phyloP scores from a whole-genome alignment of 2,329 filamentous ascomycete species.

The Paraphaeosphaeria sporulosa region DNA sequence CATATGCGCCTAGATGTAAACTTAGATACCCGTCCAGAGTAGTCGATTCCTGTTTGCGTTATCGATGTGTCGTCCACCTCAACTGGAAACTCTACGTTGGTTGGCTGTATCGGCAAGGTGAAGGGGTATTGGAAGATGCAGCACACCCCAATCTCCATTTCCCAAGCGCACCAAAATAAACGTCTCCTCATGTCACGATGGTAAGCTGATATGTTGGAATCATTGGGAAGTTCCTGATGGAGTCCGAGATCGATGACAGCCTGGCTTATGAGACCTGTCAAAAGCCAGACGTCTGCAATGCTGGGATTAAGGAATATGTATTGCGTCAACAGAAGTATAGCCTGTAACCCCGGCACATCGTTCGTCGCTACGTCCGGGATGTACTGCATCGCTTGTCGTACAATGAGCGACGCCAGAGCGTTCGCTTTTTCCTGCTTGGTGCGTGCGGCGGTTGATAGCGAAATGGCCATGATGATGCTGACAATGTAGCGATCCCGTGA shows the following conservation, averaged over 20 bases:
- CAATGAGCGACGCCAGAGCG: conserved; percentile 40
- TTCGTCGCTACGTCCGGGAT: conserved; percentile 47
- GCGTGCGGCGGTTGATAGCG: conserved; percentile 43
- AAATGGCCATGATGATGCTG: conserved; percentile 49
- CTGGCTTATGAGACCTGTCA: conserved; percentile 47
- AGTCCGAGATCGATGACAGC: conserved; percentile 47
- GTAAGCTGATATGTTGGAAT: conserved; percentile 34
- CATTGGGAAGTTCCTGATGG: conserved; percentile 46
- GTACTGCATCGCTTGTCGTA: conserved; percentile 47
- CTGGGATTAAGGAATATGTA: conserved; percentile 48
- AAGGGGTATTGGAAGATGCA: conserved; percentile 43
- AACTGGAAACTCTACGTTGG: conserved; percentile 41
- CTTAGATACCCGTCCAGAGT: conserved; percentile 40
- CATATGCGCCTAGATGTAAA: conserved; percentile 46
- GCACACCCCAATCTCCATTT: conserved; percentile 48
- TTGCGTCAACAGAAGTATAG: conserved; percentile 44
- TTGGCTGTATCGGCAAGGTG: conserved; percentile 38
- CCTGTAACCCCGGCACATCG: conserved; percentile 44
- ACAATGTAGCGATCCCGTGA: conserved; percentile 45
- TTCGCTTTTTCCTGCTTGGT: conserved; percentile 45
- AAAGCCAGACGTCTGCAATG: conserved; percentile 47
- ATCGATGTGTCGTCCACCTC: conserved; percentile 46
- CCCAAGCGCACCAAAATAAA: conserved; percentile 49
- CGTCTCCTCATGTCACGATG: conserved; percentile 49
- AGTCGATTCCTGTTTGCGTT: conserved; percentile 35